Evolutionary conservation across 1,284 basidiomycete species (phyloP).

Genomic region (Rhizoctonia solani): DNA sequence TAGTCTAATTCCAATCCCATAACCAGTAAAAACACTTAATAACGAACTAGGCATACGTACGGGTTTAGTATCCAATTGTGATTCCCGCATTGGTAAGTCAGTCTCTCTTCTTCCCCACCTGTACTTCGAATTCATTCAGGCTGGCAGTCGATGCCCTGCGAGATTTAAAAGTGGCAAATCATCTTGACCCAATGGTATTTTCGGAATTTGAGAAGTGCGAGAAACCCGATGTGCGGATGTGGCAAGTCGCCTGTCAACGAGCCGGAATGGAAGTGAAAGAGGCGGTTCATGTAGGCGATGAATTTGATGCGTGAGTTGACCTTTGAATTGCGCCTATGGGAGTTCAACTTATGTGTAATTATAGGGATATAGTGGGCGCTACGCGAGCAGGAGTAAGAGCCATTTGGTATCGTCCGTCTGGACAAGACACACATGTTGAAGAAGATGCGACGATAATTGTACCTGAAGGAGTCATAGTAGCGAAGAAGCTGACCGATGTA

Average conservation of each 20-base stretch:
- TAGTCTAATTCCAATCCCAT: background rate
- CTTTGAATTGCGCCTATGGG: background rate
- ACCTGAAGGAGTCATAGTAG: background rate
- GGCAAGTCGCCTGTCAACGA: constrained; percentile 50
- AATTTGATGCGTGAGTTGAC: constrained; percentile 58
- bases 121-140: too few species aligned
- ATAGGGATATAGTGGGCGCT: constrained; percentile 73
- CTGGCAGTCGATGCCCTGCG: constrained; percentile 53
- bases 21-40: constrained; percentile 52
- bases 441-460: background rate
- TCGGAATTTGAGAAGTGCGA: constrained; percentile 68
- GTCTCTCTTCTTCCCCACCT: too few species aligned
- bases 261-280: constrained; percentile 48
- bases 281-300: constrained; percentile 73
- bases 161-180: constrained; percentile 58
- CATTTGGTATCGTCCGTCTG: constrained; percentile 21
- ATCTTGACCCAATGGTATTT: constrained; percentile 59
- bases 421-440: background rate
- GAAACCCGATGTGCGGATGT: constrained; percentile 67
- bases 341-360: background rate
- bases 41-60: constrained; percentile 52
- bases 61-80: constrained; percentile 70
- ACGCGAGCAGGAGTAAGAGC: constrained; percentile 49
- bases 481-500: background rate
- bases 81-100: constrained; percentile 64